A percentile compares a stretch with the other conserved stretches of the same genome.
Evolutionary conservation across 2,329 filamentous ascomycete species (phyloP).

Genomic region (Dactylellina haptotyla): DNA sequence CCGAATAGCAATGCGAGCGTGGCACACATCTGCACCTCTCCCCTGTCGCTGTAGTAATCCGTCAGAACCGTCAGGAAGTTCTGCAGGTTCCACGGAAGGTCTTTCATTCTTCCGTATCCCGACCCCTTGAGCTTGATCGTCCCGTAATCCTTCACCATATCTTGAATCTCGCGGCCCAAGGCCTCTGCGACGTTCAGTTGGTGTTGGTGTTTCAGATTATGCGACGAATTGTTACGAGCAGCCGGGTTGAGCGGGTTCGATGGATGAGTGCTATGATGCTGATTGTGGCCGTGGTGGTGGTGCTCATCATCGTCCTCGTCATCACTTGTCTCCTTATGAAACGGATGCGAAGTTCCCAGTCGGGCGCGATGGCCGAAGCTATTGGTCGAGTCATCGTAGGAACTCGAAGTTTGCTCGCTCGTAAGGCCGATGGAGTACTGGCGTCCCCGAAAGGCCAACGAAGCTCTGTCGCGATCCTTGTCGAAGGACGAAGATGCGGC

Average conservation of each 20-base stretch:
- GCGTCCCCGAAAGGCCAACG: slow-evolving; percentile 41
- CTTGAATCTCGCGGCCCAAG: slow-evolving; percentile 31
- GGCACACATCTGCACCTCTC: slow-evolving; percentile 57
- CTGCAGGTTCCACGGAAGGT: slow-evolving; percentile 55
- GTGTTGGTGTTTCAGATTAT: slow-evolving; percentile 52
- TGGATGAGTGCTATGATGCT: slow-evolving; percentile 14
- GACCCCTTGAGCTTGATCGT: slow-evolving; percentile 41
- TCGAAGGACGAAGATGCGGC: slow-evolving; percentile 32
- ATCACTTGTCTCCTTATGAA: slow-evolving; percentile 45
- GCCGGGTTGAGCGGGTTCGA: slow-evolving; percentile 25
- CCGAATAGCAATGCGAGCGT: slow-evolving; percentile 53
- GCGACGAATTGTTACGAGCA: slow-evolving; percentile 35
- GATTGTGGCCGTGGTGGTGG: slow-evolving; percentile 10
- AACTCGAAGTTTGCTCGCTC: slow-evolving; percentile 55
- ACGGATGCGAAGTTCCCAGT: slow-evolving; percentile 33
- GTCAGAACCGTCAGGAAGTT: slow-evolving; percentile 53
- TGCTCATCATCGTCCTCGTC: slow-evolving; percentile 38
- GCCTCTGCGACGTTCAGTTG: slow-evolving; percentile 29
- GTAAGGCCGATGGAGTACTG: slow-evolving; percentile 55
- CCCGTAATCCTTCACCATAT: slow-evolving; percentile 49
- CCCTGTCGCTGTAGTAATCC: slow-evolving; percentile 53
- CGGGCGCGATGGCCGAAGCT: slow-evolving; percentile 41
- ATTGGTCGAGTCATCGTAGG: slow-evolving; percentile 53
- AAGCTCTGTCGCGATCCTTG: slow-evolving; percentile 30
- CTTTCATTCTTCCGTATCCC: slow-evolving; percentile 41